Conservation (phyloP, 148 eudicot genomes). For the Simmondsia chinensis region DNA sequence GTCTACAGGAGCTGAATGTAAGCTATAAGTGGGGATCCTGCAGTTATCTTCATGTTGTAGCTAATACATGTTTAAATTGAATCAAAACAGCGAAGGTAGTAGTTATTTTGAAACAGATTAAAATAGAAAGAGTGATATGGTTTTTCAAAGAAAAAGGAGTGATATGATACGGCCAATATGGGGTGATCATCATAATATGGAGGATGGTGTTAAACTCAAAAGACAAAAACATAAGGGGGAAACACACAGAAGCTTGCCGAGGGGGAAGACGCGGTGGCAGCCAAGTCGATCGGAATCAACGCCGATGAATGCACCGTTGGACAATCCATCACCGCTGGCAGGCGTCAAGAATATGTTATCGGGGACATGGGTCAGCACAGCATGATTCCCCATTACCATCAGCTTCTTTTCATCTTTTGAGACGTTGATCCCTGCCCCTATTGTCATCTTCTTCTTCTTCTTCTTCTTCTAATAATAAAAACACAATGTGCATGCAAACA, state of each 20-base stretch:
- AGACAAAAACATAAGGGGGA: background rate
- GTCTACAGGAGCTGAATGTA: too few relatives aligned
- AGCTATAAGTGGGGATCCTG: too few relatives aligned
- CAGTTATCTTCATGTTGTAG: too few relatives aligned
- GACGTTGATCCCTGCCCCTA: constrained; percentile 56
- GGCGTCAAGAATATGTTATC: constrained; percentile 42
- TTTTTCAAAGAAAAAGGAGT: too few relatives aligned
- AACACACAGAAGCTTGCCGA: constrained; percentile 62
- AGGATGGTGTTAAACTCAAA: background rate
- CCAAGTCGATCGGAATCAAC: constrained; percentile 55
- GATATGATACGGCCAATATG: too few relatives aligned
- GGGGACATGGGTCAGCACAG: constrained; percentile 42
- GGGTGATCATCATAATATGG: too few relatives aligned
- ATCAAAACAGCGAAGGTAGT: too few relatives aligned
- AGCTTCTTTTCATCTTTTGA: constrained; percentile 34
- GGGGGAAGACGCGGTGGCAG: constrained; percentile 60
- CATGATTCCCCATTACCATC: constrained; percentile 37
- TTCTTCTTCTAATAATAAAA: too few relatives aligned
- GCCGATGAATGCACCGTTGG: constrained; percentile 59
- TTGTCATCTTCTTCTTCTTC: constrained; percentile 43
- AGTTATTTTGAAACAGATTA: too few relatives aligned
- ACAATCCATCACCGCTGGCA: constrained; percentile 26
- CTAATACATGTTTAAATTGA: too few relatives aligned
- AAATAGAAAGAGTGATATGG: too few relatives aligned
- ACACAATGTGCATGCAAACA: too few relatives aligned